These are phyloP conservation scores for Tephrocybe sp. DNA, from an alignment of 768 basidiomycete genomes.

Conservation along the genomic window DNA sequence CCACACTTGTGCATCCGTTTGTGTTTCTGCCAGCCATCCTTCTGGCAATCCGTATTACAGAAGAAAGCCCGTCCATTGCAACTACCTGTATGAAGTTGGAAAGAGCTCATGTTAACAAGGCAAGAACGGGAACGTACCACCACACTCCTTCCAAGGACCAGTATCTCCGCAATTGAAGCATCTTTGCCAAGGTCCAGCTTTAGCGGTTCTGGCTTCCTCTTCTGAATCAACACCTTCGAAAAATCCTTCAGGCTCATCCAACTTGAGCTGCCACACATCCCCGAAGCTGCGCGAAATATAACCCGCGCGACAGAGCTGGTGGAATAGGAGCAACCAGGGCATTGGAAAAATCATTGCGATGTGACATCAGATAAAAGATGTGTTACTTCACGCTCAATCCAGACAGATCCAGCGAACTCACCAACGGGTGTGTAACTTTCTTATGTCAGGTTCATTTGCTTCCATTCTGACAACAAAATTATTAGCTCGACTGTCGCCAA, in stretches of 20 bases:
- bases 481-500: no score
- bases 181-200: constrained; percentile 37
- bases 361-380: no score
- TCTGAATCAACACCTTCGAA: constrained; percentile 36
- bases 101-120: no score
- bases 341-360: no score
- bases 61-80: constrained; percentile 28
- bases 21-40: constrained; percentile 32
- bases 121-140: constrained; percentile 24
- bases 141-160: constrained; percentile 38
- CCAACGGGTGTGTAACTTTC: no score
- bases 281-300: no score
- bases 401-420: no score
- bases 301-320: no score
- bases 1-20: constrained; percentile 23
- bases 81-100: background rate
- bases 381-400: no score
- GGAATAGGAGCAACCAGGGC: no score
- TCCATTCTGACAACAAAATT: no score
- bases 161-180: constrained; percentile 37
- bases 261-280: constrained; percentile 37
- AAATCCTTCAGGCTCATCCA: constrained; percentile 33
- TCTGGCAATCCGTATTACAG: constrained; percentile 26
- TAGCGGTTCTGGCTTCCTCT: constrained; percentile 33
- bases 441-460: no score